Conservation (phyloP, 129 eudicot genomes). For the Pittosporum tobira region DNA sequence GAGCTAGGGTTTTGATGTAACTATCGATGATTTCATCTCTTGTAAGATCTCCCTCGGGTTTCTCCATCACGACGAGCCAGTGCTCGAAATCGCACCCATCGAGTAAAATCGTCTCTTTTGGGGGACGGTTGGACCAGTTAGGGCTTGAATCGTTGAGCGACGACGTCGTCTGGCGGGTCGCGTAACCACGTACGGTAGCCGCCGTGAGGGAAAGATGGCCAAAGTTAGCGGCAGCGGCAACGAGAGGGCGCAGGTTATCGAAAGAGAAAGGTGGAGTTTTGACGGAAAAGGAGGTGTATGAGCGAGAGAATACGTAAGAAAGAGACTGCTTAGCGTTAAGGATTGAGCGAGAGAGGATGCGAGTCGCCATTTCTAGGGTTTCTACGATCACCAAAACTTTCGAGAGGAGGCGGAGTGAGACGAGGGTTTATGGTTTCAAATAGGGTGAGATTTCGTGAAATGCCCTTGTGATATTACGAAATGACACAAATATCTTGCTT, state of each 20-base stretch:
- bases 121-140: conserved; percentile 88
- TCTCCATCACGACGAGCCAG: conserved; percentile 82
- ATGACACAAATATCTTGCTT: neutral
- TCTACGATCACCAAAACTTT: conserved; percentile 30
- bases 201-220: conserved; percentile 22
- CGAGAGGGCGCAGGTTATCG: conserved; percentile 61
- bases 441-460: neutral
- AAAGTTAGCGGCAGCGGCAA: conserved; percentile 25
- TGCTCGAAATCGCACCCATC: conserved; percentile 96
- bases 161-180: conserved; percentile 54
- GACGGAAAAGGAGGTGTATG: conserved; percentile 21
- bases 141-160: conserved; percentile 79
- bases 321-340: conserved; percentile 29
- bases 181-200: conserved; percentile 31
- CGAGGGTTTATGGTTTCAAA: conserved; percentile 11
- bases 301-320: conserved; percentile 18
- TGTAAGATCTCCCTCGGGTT: conserved; percentile 63
- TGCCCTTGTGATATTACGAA: neutral
- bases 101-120: conserved; percentile 85
- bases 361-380: conserved; percentile 44
- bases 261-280: conserved; percentile 12
- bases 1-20: conserved; percentile 66
- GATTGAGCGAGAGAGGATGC: conserved; percentile 42
- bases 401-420: conserved; percentile 5
- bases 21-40: conserved; percentile 74